These are phyloP conservation scores for Dysphania ambrosioides DNA, from an alignment of 148 eudicot genomes.

Conservation along the genomic window DNA sequence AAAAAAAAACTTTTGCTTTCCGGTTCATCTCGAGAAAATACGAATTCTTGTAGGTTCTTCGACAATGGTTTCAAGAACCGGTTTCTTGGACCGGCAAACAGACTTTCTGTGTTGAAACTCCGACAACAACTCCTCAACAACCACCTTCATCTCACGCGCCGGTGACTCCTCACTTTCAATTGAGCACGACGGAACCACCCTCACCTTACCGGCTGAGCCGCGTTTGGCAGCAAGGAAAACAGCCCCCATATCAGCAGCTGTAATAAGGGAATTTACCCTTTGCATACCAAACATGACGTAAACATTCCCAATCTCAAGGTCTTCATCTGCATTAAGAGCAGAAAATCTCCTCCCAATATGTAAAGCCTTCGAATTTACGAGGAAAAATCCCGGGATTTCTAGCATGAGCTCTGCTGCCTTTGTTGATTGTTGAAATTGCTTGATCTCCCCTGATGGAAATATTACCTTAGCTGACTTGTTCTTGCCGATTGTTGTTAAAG, in stretches of 20 bases:
- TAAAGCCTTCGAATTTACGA: constrained; percentile 51
- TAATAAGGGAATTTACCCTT: constrained; percentile 54
- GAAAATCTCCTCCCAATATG: constrained; percentile 53
- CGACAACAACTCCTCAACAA: constrained; percentile 48
- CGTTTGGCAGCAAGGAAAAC: constrained; percentile 58
- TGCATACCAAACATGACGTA: constrained; percentile 75
- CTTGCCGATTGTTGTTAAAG: constrained; percentile 33
- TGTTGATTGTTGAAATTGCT: constrained; percentile 37
- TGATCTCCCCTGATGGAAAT: constrained; percentile 68
- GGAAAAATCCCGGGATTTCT: constrained; percentile 57
- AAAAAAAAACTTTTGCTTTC: background rate
- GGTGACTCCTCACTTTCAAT: constrained; percentile 17
- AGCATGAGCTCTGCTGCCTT: constrained; percentile 89
- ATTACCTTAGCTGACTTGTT: constrained; percentile 44
- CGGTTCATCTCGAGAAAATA: constrained; percentile 33
- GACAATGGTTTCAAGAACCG: constrained; percentile 74
- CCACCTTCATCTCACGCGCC: constrained; percentile 30
- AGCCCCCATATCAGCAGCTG: constrained; percentile 65
- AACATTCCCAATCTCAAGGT: constrained; percentile 53
- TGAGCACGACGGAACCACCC: constrained; percentile 45
- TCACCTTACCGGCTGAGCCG: constrained; percentile 28
- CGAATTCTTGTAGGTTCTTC: constrained; percentile 71
- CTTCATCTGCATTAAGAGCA: constrained; percentile 77
- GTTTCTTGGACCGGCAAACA: constrained; percentile 75
- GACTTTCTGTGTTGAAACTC: constrained; percentile 57